Conservation (phyloP, 768 basidiomycete genomes). For the Obba rivulosa region DNA sequence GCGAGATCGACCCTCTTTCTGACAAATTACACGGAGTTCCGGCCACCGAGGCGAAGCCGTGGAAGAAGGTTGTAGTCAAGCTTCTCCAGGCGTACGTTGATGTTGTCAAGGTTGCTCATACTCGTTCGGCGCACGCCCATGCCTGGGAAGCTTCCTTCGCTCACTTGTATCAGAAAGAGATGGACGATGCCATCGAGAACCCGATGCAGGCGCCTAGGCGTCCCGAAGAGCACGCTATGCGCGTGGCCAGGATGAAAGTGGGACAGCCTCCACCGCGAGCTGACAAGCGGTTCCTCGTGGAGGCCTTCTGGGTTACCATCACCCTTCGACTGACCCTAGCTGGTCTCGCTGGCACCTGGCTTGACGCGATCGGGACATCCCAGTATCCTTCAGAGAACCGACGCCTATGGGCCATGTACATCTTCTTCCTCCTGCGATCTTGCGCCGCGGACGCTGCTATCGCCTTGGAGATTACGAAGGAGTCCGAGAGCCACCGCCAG, state of each 20-base stretch:
- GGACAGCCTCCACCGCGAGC: slow-evolving; percentile 55
- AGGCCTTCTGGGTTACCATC: slow-evolving; percentile 53
- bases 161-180: slow-evolving; percentile 43
- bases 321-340: slow-evolving; percentile 47
- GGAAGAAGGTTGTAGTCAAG: slow-evolving; percentile 33
- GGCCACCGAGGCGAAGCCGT: slow-evolving; percentile 26
- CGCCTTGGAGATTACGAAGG: slow-evolving; percentile 40
- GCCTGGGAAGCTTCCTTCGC: slow-evolving; percentile 62
- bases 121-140: slow-evolving; percentile 47
- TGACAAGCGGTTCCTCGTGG: slow-evolving; percentile 54
- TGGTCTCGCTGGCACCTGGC: slow-evolving; percentile 38
- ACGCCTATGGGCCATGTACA: slow-evolving; percentile 42
- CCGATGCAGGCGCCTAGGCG: slow-evolving; percentile 31
- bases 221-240: slow-evolving; percentile 46
- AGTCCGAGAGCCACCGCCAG: slow-evolving; percentile 50
- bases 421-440: slow-evolving; percentile 39
- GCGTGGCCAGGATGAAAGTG: slow-evolving; percentile 43
- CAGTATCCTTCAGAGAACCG: slow-evolving; percentile 25
- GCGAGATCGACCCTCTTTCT: slow-evolving; percentile 24
- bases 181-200: slow-evolving; percentile 28
- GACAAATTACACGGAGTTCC: slow-evolving; percentile 27
- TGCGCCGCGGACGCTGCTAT: slow-evolving; percentile 42
- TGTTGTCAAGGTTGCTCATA: slow-evolving; percentile 35
- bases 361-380: slow-evolving; percentile 27
- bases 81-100: slow-evolving; percentile 36